Conservation (phyloP, 129 eudicot genomes). For the Calendula officinalis region DNA sequence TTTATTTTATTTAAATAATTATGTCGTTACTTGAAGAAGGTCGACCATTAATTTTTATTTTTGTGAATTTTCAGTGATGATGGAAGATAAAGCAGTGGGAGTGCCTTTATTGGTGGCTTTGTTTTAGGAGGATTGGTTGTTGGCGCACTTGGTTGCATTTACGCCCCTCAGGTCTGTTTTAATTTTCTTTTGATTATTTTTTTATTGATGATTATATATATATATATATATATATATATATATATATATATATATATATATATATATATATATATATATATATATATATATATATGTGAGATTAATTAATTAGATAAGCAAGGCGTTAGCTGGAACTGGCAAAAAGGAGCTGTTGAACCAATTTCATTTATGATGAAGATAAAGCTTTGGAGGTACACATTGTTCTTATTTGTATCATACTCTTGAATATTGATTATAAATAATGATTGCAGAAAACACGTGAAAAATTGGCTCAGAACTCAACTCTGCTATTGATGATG, state of each 20-base stretch:
- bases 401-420: neutral
- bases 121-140: constrained; percentile 77
- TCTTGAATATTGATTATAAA: too few species aligned
- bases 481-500: constrained; percentile 81
- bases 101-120: constrained; percentile 70
- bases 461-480: constrained; percentile 66
- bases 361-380: constrained; percentile 87
- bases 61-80: constrained; percentile 52
- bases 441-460: constrained; percentile 81
- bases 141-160: constrained; percentile 86
- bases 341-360: constrained; percentile 78
- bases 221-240: constrained; percentile 7
- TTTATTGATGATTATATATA: too few species aligned
- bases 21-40: constrained; percentile 1
- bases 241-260: too few species aligned
- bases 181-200: constrained; percentile 1
- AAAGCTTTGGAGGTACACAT: constrained; percentile 85
- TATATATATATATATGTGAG: neutral
- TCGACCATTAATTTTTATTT: constrained; percentile 11
- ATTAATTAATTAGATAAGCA: constrained; percentile 58
- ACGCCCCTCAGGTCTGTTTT: constrained; percentile 78
- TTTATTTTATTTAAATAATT: too few species aligned
- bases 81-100: constrained; percentile 48
- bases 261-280: too few species aligned
- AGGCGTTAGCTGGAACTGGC: constrained; percentile 78